Conservation (phyloP, 192 early-diverging fungal species). For the Rhizoclosmatium globosum region DNA sequence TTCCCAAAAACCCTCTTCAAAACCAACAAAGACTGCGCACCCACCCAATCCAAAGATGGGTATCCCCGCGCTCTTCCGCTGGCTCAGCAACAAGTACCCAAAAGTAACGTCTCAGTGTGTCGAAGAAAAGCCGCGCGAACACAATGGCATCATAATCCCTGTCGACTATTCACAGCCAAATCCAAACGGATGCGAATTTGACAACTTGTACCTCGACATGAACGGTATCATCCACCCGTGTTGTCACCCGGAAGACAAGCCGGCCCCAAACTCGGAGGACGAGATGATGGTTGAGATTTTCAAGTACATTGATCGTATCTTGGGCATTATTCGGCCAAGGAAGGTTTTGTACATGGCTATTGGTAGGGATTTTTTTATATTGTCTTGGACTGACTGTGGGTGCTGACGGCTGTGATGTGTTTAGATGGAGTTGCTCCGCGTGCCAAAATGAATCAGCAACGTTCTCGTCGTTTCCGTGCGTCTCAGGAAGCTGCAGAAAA, state of each 20-base stretch:
- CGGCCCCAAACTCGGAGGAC: conserved; percentile 66
- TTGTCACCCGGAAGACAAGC: conserved; percentile 66
- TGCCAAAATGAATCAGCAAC: conserved; percentile 99
- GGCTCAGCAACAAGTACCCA: conserved; percentile 66
- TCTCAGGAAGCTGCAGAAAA: conserved; percentile 83
- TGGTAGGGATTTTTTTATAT: too few relatives aligned
- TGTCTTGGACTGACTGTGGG: too few relatives aligned
- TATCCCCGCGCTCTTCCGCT: conserved; percentile 52
- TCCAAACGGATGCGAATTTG: conserved; percentile 88
- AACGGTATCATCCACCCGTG: conserved; percentile 85
- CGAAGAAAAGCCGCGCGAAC: conserved; percentile 73
- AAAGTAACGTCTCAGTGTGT: conserved; percentile 63
- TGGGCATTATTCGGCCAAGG: conserved; percentile 90
- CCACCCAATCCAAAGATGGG: conserved; percentile 35
- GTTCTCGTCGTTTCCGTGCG: conserved; percentile 94
- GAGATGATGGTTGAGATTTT: conserved; percentile 97
- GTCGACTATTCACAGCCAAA: conserved; percentile 89
- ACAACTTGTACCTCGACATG: conserved; percentile 73
- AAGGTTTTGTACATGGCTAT: conserved; percentile 98
- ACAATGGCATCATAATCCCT: conserved; percentile 82
- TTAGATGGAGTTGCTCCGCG: conserved; percentile 92
- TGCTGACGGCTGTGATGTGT: background rate
- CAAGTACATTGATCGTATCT: conserved; percentile 94
- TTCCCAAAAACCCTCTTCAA: background rate
- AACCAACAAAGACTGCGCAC: too few relatives aligned